Percentiles rank a stretch among this genome's conserved stretches.
Evolutionary conservation across 345 rosid species (phyloP).

Genomic region (Lagerstroemia speciosa): DNA sequence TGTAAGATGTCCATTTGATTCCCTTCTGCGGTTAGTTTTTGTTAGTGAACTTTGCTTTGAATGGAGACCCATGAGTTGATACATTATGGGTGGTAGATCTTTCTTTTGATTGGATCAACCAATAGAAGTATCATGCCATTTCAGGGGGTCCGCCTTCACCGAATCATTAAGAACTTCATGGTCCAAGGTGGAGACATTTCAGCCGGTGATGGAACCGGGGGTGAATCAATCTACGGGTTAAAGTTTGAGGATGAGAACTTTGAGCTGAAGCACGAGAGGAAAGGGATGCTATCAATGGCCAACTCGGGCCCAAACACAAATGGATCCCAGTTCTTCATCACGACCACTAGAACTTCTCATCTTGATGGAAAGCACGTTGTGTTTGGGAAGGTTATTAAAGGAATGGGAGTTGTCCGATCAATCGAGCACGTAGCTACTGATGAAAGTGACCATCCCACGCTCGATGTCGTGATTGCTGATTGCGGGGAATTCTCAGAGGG

Average conservation of each 20-base stretch:
- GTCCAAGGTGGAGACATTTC: slow-evolving; percentile 94
- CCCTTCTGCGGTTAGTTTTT: too few relatives aligned
- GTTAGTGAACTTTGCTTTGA: neutral
- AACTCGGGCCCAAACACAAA: slow-evolving; percentile 86
- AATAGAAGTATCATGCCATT: slow-evolving; percentile 13
- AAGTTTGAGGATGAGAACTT: slow-evolving; percentile 92
- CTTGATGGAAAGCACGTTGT: slow-evolving; percentile 92
- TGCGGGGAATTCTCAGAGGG: slow-evolving; percentile 83
- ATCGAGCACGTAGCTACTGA: slow-evolving; percentile 56
- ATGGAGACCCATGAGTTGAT: neutral
- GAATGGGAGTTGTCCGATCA: slow-evolving; percentile 90
- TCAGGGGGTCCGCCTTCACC: slow-evolving; percentile 81
- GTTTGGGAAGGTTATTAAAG: slow-evolving; percentile 79
- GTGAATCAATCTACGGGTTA: slow-evolving; percentile 83
- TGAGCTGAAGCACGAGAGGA: slow-evolving; percentile 82
- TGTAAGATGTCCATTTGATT: too few relatives aligned
- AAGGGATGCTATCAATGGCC: slow-evolving; percentile 94
- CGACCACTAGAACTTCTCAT: slow-evolving; percentile 75
- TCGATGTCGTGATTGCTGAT: slow-evolving; percentile 50
- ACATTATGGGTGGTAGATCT: neutral
- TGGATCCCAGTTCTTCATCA: slow-evolving; percentile 91
- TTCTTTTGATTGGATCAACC: neutral
- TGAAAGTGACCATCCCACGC: slow-evolving; percentile 46
- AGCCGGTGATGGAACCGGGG: slow-evolving; percentile 87
- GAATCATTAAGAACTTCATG: slow-evolving; percentile 77